Percentiles rank a stretch among this genome's conserved stretches.
Conservation (phyloP, 2,329 filamentous ascomycete species). For the Alternaria burnsii region DNA sequence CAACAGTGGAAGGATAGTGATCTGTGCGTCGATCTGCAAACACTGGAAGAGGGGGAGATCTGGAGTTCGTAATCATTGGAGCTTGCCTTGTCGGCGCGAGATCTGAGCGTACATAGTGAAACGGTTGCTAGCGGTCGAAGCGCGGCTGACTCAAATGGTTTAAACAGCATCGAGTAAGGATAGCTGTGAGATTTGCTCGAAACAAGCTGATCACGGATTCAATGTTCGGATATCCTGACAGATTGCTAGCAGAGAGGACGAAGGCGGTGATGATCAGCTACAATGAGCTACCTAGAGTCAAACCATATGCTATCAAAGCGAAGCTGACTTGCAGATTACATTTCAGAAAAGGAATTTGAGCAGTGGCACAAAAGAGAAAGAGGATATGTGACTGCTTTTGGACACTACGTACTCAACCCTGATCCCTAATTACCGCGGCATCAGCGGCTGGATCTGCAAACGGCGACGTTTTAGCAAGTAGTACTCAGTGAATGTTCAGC, state of each 20-base stretch:
- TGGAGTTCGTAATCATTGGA: neutral
- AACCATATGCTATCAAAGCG: too few species aligned
- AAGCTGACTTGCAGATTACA: accelerated
- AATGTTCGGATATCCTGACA: neutral
- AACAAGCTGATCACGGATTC: neutral
- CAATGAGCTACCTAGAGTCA: neutral
- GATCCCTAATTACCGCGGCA: too few species aligned
- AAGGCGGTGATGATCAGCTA: neutral
- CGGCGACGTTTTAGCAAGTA: too few species aligned
- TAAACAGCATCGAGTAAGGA: too few species aligned
- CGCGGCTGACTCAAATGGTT: neutral
- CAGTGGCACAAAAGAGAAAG: accelerated
- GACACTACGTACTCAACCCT: too few species aligned
- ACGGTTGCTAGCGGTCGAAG: neutral
- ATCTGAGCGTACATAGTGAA: neutral
- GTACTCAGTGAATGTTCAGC: neutral
- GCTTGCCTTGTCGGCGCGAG: neutral
- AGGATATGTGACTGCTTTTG: too few species aligned
- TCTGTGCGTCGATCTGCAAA: neutral
- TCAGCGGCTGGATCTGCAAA: too few species aligned
- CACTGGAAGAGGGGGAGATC: neutral
- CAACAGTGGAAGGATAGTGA: neutral
- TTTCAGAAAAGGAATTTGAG: too few species aligned
- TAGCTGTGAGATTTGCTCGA: neutral
- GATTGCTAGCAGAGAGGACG: neutral